phyloP scores from a whole-genome alignment of 2,329 filamentous ascomycete species.

The Ophiostoma triangulosporum region DNA sequence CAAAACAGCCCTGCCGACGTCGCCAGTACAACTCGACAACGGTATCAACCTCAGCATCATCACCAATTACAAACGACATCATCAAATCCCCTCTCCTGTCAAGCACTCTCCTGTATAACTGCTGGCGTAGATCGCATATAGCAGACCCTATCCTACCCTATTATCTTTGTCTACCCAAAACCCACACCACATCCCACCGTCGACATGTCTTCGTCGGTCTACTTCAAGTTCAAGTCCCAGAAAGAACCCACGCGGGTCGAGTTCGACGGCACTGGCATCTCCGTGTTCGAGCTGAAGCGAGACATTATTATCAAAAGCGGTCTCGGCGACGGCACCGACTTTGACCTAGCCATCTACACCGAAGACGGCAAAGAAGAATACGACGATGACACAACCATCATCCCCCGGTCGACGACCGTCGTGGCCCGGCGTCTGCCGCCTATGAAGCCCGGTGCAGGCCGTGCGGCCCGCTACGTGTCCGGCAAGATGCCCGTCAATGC shows the following conservation, averaged over 20 bases:
- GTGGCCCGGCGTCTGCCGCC: slow-evolving; percentile 79
- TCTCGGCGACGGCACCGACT: slow-evolving; percentile 89
- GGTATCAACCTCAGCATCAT: not conserved
- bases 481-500: slow-evolving; percentile 88
- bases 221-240: slow-evolving; percentile 99
- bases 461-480: slow-evolving; percentile 87
- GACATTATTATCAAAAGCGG: slow-evolving; percentile 94
- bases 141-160: not conserved
- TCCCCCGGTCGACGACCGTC: slow-evolving; percentile 86
- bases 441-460: slow-evolving; percentile 70
- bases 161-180: not conserved
- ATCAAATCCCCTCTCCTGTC: not conserved
- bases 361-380: slow-evolving; percentile 92
- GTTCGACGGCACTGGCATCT: slow-evolving; percentile 95
- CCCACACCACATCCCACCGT: not conserved
- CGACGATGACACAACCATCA: slow-evolving; percentile 95
- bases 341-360: slow-evolving; percentile 87
- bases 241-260: slow-evolving; percentile 89
- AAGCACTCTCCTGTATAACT: not conserved
- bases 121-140: slow-evolving; percentile 5
- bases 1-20: no score
- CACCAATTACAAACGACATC: not conserved
- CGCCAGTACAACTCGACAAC: not conserved
- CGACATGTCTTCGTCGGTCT: slow-evolving; percentile 89
- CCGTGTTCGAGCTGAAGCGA: slow-evolving; percentile 95